Evolutionary conservation across 345 rosid species (phyloP).

Genomic region (Aquilaria sinensis): DNA sequence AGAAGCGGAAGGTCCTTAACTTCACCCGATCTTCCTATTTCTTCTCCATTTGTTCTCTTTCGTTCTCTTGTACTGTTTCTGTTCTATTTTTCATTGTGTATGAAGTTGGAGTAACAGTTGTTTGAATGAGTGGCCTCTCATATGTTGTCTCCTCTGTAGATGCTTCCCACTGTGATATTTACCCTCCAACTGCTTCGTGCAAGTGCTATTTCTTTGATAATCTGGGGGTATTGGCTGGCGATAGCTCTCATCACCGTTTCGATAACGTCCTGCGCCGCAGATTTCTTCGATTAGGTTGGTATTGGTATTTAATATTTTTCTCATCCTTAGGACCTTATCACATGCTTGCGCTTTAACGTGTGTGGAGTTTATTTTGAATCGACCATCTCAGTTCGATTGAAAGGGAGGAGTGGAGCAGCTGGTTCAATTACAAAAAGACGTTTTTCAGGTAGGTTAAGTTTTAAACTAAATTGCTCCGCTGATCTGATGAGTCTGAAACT

Average conservation of each 20-base stretch:
- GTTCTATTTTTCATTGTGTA: not conserved
- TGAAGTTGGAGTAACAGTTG: not conserved
- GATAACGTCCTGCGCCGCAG: constrained; percentile 62
- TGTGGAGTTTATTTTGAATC: too few relatives aligned
- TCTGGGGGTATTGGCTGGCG: constrained; percentile 56
- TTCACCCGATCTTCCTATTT: not conserved
- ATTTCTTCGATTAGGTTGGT: constrained; percentile 72
- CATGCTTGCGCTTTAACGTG: too few relatives aligned
- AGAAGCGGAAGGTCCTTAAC: constrained; percentile 61
- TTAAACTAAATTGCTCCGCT: not conserved
- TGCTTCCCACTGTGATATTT: constrained; percentile 43
- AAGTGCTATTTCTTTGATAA: constrained; percentile 84
- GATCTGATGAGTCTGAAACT: too few relatives aligned
- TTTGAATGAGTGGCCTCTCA: not conserved
- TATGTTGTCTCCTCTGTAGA: constrained; percentile 27
- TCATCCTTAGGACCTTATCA: too few relatives aligned
- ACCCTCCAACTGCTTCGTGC: constrained; percentile 62
- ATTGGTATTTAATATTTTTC: too few relatives aligned
- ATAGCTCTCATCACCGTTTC: constrained; percentile 47
- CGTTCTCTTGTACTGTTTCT: not conserved
- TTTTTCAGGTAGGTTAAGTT: constrained; percentile 32
- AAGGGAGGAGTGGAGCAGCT: constrained; percentile 32
- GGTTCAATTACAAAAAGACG: constrained; percentile 23
- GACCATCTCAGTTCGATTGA: constrained; percentile 47
- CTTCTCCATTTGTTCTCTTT: constrained; percentile 4